Base-by-base conservation (phyloP, 805 yeast genomes). In the Tetrapisispora pingtungensis region DNA sequence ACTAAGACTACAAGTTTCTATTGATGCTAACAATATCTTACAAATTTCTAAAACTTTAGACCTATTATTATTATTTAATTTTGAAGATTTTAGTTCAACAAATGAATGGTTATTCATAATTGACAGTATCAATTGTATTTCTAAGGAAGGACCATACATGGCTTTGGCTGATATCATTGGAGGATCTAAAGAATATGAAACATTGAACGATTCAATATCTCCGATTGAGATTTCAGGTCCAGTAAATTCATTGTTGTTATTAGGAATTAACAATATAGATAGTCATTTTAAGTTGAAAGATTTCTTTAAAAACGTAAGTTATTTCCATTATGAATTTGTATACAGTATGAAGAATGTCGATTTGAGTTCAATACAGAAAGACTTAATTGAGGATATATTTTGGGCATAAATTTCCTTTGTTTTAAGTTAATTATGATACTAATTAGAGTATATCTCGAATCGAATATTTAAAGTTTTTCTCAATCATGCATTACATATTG, bases 41-140 rank as follows among this genome's bases (percentile, higher is more conserved):
- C 74, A 75, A 45, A 84, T 82, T 0, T 80, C 87, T 55, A 90
- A 89, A 59, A 66, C 93, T 13, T 66, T 93, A 39, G 98, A 90
- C 57, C 72, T 84, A 30, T 59, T 88, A 19, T 60, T 90, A 17
- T 68, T 82, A 3, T 52, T 88, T 45, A 77, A 79, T 33, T 72
- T 73, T 34, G 97, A 89, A 57, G 95, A 86, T 73, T 90, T 69
- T 80, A 80, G 62, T 59, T 77, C 61, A 58, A 62, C 62, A 10
- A 64, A 76, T 49, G 93, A 86, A 55, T 90, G 97, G 97, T 66
- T 93, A 2, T 93, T 87, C 56, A 75, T 90, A 10, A 72, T 80
- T 24, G 86, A 83, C 53, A 78, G 76, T 17, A 70, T 78, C 17
- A 81, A 78, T 48, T 78, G 81, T 17, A 71, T 75, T 22, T 72